Percentiles rank a stretch among this genome's conserved stretches.
Evolutionary conservation across 306 rosid genomes (phyloP).

Genomic region (Parietaria judaica): DNA sequence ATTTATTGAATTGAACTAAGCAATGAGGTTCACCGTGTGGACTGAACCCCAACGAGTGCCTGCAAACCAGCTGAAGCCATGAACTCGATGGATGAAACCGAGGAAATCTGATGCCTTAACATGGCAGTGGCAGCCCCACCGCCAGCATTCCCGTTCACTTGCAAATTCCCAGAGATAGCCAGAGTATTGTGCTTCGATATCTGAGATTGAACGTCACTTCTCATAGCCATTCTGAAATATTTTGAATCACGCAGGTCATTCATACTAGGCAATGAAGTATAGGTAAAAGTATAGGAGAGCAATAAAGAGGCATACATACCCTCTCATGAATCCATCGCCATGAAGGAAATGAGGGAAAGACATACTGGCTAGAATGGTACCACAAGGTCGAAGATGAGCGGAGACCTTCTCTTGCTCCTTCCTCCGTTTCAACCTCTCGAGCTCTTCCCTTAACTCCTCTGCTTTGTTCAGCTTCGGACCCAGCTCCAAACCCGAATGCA

Average conservation of each 20-base stretch:
- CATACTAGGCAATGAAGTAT: background rate
- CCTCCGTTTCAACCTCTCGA: conserved; percentile 54
- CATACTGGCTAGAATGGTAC: conserved; percentile 61
- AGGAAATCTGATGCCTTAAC: conserved; percentile 65
- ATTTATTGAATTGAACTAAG: conserved; percentile 10
- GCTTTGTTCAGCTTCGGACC: conserved; percentile 66
- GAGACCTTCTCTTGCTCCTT: conserved; percentile 53
- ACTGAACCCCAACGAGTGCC: conserved; percentile 68
- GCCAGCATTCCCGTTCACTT: conserved; percentile 59
- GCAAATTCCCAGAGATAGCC: conserved; percentile 73
- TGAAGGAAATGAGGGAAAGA: conserved; percentile 62
- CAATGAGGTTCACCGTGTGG: conserved; percentile 56
- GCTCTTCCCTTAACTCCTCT: conserved; percentile 73
- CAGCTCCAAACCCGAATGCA: conserved; percentile 80
- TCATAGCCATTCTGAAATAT: conserved; percentile 85
- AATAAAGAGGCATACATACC: conserved; percentile 49
- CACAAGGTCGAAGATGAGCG: conserved; percentile 69
- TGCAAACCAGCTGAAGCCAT: conserved; percentile 75
- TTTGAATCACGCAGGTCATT: background rate
- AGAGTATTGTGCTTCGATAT: conserved; percentile 59
- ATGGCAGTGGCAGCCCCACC: conserved; percentile 81
- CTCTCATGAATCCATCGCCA: conserved; percentile 67
- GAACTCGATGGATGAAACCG: conserved; percentile 60
- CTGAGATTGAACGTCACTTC: conserved; percentile 77
- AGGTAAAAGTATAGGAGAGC: conserved; percentile 1